Evolutionary conservation across 306 rosid genomes (phyloP).

Genomic region (Senna siamea): DNA sequence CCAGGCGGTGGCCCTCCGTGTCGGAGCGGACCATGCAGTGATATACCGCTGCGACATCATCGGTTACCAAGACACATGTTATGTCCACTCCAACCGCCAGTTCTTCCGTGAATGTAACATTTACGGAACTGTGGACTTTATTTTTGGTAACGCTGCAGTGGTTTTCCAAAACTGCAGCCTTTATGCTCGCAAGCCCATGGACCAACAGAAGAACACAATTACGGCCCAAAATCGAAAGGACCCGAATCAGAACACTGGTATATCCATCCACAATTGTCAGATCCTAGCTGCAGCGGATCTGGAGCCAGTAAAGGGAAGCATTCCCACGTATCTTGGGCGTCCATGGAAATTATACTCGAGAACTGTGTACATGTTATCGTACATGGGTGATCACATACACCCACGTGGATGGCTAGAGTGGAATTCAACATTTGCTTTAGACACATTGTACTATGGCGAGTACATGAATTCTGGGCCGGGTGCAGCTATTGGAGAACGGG

Average conservation of each 20-base stretch:
- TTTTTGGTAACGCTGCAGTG: conserved; percentile 85
- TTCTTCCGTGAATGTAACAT: conserved; percentile 75
- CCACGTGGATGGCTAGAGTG: conserved; percentile 92
- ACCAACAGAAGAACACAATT: conserved; percentile 73
- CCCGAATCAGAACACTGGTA: conserved; percentile 94
- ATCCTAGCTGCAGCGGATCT: conserved; percentile 70
- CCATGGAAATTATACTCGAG: conserved; percentile 91
- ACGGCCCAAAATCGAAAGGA: conserved; percentile 93
- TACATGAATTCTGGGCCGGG: conserved; percentile 93
- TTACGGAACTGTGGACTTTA: conserved; percentile 83
- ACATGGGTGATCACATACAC: conserved; percentile 65
- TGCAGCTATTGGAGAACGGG: conserved; percentile 70
- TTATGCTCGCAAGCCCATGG: conserved; percentile 85
- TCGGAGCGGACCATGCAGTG: conserved; percentile 87
- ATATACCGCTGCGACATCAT: conserved; percentile 61
- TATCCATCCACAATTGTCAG: conserved; percentile 80
- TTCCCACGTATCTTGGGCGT: conserved; percentile 78
- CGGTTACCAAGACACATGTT: conserved; percentile 80
- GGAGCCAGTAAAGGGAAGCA: conserved; percentile 44
- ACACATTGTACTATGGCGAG: conserved; percentile 83
- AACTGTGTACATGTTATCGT: conserved; percentile 66
- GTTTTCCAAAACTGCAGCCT: conserved; percentile 81
- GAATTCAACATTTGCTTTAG: conserved; percentile 63
- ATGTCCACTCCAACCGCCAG: conserved; percentile 93
- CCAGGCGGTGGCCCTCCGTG: conserved; percentile 94